Evolutionary conservation across 2,329 filamentous ascomycete genomes (phyloP).

Genomic region (Verticillium dahliae): DNA sequence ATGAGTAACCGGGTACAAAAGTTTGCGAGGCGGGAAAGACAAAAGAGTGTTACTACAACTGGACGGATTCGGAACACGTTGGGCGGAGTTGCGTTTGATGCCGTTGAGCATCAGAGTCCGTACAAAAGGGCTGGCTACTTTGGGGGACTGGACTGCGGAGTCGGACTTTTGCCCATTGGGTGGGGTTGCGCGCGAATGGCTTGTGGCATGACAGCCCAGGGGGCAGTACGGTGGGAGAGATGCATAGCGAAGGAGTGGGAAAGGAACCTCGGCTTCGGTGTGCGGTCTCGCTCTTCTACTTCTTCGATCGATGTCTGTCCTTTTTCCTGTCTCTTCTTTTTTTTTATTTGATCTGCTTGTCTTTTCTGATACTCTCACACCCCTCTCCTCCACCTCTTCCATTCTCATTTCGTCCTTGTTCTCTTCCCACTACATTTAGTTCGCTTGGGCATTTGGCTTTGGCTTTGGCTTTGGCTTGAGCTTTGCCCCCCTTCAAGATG

Average conservation of each 20-base stretch:
- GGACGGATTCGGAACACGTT: conserved; percentile 15
- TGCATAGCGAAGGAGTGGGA: conserved; percentile 39
- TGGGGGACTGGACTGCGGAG: conserved; percentile 1
- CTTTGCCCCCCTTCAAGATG: conserved; percentile 7
- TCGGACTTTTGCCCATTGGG: not conserved
- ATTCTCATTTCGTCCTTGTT: not conserved
- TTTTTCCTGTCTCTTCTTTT: conserved; percentile 6
- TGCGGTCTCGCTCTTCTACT: conserved; percentile 14
- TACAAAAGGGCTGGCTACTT: conserved; percentile 13
- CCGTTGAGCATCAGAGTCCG: conserved; percentile 14
- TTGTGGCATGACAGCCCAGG: not conserved
- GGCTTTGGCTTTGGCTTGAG: conserved; percentile 1
- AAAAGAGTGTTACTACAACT: conserved; percentile 26
- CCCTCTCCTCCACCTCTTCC: not conserved
- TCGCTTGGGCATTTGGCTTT: conserved; percentile 6
- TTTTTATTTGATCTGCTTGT: conserved; percentile 7
- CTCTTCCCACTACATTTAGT: not conserved
- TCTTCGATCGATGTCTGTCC: conserved; percentile 1
- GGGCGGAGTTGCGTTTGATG: conserved; percentile 19
- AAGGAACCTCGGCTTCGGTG: conserved; percentile 30
- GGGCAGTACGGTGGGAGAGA: conserved; percentile 16
- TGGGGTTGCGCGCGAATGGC: conserved; percentile 1
- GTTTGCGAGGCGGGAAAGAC: conserved; percentile 34
- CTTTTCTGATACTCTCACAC: not conserved
- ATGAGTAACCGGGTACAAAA: conserved; percentile 24